Percentiles rank a stretch among this genome's conserved stretches.
Conservation (phyloP, 257 asterid genomes). For the Penstemon eatonii region DNA sequence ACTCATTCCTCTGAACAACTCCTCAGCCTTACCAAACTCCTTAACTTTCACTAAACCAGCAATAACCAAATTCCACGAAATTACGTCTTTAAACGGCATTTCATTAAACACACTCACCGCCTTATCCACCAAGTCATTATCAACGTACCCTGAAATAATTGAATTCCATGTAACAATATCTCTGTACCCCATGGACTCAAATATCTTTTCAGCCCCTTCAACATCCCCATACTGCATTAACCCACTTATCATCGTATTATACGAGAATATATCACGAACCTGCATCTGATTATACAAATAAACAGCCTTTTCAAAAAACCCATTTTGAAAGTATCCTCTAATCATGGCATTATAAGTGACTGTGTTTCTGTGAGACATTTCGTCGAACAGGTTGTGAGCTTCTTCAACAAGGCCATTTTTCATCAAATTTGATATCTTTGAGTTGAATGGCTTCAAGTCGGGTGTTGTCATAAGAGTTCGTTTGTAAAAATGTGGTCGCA, state of each 20-base stretch:
- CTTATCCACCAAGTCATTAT: conserved; percentile 42
- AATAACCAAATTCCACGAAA: conserved; percentile 65
- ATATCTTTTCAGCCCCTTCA: conserved; percentile 58
- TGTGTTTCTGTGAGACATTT: conserved; percentile 51
- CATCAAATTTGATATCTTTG: conserved; percentile 54
- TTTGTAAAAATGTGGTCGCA: conserved; percentile 16
- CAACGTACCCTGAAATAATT: conserved; percentile 59
- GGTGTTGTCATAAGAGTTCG: conserved; percentile 27
- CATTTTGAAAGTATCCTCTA: conserved; percentile 62
- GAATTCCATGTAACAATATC: conserved; percentile 71
- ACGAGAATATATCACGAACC: conserved; percentile 54
- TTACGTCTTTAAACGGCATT: conserved; percentile 54
- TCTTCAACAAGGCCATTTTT: conserved; percentile 50
- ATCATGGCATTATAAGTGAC: conserved; percentile 68
- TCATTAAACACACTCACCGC: conserved; percentile 41
- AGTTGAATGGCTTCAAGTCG: conserved; percentile 52
- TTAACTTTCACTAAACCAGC: conserved; percentile 51
- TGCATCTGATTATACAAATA: conserved; percentile 47
- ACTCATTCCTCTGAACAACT: conserved; percentile 44
- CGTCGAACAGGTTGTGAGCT: conserved; percentile 54
- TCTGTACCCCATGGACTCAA: conserved; percentile 40
- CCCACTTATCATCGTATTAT: conserved; percentile 59
- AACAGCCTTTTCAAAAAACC: conserved; percentile 38
- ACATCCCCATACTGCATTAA: conserved; percentile 57
- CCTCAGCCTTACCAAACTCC: conserved; percentile 45